Percentiles rank a stretch among this genome's conserved stretches.
Evolutionary conservation across 495 filamentous ascomycete genomes (phyloP).

Genomic region (Eremomyces bilateralis): DNA sequence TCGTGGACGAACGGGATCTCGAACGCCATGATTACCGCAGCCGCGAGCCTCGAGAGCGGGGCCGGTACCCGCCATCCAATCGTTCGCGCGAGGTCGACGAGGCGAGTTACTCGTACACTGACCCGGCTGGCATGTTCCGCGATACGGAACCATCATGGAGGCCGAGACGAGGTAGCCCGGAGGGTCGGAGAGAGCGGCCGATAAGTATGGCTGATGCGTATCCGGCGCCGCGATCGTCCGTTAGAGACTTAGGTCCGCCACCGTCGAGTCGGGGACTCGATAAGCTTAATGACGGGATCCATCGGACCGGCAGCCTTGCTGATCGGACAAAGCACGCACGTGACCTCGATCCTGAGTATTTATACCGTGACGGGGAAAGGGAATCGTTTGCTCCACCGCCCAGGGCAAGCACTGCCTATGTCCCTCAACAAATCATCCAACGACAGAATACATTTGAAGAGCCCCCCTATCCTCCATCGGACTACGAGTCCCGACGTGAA

Average conservation of each 20-base stretch:
- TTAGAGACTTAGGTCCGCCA: constrained; percentile 17
- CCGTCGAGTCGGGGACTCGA: constrained; percentile 20
- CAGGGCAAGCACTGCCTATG: not conserved
- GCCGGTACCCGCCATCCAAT: not conserved
- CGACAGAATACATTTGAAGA: not conserved
- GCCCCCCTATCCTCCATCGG: not conserved
- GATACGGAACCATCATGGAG: constrained; percentile 21
- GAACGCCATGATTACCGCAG: constrained; percentile 8
- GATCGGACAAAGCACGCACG: constrained; percentile 4
- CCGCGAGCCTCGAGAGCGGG: constrained; percentile 1
- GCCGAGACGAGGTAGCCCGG: constrained; percentile 14
- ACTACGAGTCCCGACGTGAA: constrained; percentile 1
- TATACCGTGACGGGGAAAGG: not conserved
- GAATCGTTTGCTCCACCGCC: no score
- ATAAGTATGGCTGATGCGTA: constrained; percentile 11
- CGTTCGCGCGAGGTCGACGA: constrained; percentile 9
- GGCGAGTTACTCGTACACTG: constrained; percentile 20
- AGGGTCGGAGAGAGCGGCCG: constrained; percentile 14
- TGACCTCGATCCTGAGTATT: not conserved
- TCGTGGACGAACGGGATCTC: constrained; percentile 1
- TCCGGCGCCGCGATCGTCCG: constrained; percentile 5
- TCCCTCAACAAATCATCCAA: not conserved
- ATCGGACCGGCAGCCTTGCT: constrained; percentile 10
- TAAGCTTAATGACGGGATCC: constrained; percentile 14
- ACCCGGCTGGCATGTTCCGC: constrained; percentile 19